A percentile compares a stretch with the other conserved stretches of the same genome.
These are phyloP conservation scores for Aureobasidium zeae DNA, from an alignment of 2,329 filamentous ascomycete genomes.

Conservation along the genomic window DNA sequence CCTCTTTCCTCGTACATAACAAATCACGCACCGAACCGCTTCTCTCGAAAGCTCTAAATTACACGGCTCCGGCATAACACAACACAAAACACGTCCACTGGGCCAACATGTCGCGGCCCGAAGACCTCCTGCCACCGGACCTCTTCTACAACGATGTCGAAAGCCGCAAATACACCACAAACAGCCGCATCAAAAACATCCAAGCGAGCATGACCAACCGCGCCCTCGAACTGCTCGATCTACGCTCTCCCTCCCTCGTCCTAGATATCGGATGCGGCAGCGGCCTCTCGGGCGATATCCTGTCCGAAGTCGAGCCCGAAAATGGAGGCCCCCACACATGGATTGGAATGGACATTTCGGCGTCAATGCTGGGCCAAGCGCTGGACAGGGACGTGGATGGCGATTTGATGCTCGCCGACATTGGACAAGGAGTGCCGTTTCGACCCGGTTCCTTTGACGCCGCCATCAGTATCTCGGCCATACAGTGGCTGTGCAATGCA, in stretches of 20 bases:
- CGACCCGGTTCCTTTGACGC: slow-evolving; percentile 88
- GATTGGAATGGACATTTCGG: slow-evolving; percentile 94
- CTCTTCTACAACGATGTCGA: slow-evolving; percentile 95
- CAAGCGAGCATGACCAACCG: slow-evolving; percentile 91
- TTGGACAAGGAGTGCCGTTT: slow-evolving; percentile 92
- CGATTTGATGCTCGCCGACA: slow-evolving; percentile 87
- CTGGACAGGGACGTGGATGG: slow-evolving; percentile 87
- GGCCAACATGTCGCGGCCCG: slow-evolving; percentile 85
- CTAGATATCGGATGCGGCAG: slow-evolving; percentile 96
- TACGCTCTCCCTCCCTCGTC: slow-evolving; percentile 71
- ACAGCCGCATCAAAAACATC: slow-evolving; percentile 88
- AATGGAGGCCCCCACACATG: slow-evolving; percentile 83
- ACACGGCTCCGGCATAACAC: no score
- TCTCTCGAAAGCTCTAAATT: no score
- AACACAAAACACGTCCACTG: no score
- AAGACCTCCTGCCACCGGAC: slow-evolving; percentile 90
- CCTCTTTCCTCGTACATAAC: no score
- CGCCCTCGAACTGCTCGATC: slow-evolving; percentile 81
- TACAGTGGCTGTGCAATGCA: slow-evolving; percentile 98
- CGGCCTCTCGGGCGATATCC: slow-evolving; percentile 86
- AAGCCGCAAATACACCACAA: slow-evolving; percentile 95
- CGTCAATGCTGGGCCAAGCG: slow-evolving; percentile 94
- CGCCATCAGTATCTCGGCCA: slow-evolving; percentile 84
- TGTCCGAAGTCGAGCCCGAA: slow-evolving; percentile 59
- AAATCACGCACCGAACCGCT: no score